Evolutionary conservation across 176 grass and related monocot species (phyloP), one percentile per base, ranked within the genome.

Genomic region (Zoysia japonica): DNA sequence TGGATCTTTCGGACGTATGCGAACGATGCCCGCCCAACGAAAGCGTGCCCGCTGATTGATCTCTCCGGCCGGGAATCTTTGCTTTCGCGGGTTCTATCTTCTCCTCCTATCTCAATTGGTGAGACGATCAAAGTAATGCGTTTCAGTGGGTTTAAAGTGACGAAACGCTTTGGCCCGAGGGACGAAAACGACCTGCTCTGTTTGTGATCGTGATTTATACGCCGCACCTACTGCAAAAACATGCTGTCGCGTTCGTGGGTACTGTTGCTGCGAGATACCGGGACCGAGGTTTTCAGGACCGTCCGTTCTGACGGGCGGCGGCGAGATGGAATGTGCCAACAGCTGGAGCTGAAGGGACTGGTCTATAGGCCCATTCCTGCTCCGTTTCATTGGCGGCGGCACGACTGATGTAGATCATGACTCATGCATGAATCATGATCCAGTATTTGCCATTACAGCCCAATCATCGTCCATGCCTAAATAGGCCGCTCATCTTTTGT

Each of bases 21-120:
- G 47, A 60, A 84, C 16, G 75, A 56, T 76, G 55, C 64, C 78
- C 9, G 12, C 72, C 41, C 69, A 55, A 28, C 65, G 15, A 84
- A 51, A 64, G 69, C 63, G 81, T 47, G 63, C 75, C 76, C 36
- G 42, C 74, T 39, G n/a, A 42, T 28, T 52, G 37, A 78, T 83
- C 28, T 28, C 28, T 28, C 70, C 76, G 71, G 70, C 64, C 65
- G 42, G 62, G 87, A 84, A 88, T 88, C 76, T 80, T 72, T 55
- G 47, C 69, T 88, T 83, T 79, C 2, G 28, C 61, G 8, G 39
- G 53, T 11, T 44, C 44, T 4, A 16, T 61, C 67, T 68, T 3
- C 28, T 28, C 28, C 28, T 28, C 28, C 28, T 28, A 28, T 28
- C 28, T 28, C 28, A 28, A 38, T 79, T 68, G 81, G 75, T 11